These are phyloP conservation scores for Xerocomus potaroensis DNA, from an alignment of 768 basidiomycete genomes.

Conservation along the genomic window DNA sequence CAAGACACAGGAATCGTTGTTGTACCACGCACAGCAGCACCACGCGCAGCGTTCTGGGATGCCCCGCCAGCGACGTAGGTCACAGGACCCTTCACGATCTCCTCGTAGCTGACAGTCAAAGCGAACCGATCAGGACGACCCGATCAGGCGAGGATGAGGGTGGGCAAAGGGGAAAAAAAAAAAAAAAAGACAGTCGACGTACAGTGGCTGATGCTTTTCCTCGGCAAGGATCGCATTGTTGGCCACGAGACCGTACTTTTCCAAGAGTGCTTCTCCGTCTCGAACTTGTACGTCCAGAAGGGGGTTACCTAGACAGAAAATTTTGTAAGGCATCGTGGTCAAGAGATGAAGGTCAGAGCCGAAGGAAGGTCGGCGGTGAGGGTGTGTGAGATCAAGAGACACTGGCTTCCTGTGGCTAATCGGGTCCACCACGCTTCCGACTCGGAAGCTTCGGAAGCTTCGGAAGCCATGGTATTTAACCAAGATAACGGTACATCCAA, in stretches of 20 bases:
- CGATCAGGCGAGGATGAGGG: background rate
- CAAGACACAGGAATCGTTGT: background rate
- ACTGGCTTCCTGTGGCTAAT: background rate
- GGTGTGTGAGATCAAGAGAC: constrained; percentile 1
- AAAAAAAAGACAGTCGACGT: too few relatives aligned
- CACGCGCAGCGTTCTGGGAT: constrained; percentile 93
- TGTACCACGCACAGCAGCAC: constrained; percentile 75
- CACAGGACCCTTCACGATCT: constrained; percentile 71
- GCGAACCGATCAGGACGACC: background rate
- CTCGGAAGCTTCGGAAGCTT: background rate
- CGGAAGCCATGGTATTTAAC: background rate
- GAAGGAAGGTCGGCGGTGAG: constrained; percentile 14
- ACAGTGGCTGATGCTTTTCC: constrained; percentile 87
- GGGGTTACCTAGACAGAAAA: constrained; percentile 95
- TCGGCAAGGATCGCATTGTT: constrained; percentile 97
- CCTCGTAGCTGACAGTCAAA: constrained; percentile 68
- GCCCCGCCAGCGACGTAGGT: constrained; percentile 97
- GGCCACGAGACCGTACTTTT: constrained; percentile 87
- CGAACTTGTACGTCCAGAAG: constrained; percentile 94
- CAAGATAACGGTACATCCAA: too few relatives aligned
- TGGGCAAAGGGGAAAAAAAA: too few relatives aligned
- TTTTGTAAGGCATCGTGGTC: constrained; percentile 49
- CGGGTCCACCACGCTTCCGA: background rate
- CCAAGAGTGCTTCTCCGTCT: constrained; percentile 76
- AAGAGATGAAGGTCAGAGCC: background rate